Conservation (phyloP, 1,284 basidiomycete species). For the Tilletia setariae region DNA sequence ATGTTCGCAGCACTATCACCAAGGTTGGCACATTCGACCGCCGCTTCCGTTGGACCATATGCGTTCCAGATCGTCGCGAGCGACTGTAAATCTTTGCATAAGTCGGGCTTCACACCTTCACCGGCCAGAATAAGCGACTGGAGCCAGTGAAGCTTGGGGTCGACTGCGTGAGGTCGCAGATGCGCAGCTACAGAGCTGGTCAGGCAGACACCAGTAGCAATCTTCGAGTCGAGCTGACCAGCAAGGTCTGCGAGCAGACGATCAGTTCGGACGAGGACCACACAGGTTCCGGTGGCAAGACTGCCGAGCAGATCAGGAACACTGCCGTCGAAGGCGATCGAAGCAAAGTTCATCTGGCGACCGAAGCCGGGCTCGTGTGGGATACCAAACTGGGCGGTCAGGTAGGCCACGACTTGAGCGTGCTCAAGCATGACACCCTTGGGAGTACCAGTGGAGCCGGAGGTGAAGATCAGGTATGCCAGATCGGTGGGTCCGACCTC, state of each 20-base stretch:
- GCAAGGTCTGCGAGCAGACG: too few species aligned
- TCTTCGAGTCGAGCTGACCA: too few species aligned
- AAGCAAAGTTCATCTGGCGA: background rate
- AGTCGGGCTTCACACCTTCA: background rate
- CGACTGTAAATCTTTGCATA: background rate
- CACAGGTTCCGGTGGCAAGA: background rate
- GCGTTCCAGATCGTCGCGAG: background rate
- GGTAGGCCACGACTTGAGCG: too few species aligned
- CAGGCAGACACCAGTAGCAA: too few species aligned
- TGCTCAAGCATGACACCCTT: too few species aligned
- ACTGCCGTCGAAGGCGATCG: background rate
- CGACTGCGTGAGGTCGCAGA: too few species aligned
- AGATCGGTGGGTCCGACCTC: too few species aligned
- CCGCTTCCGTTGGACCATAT: slow-evolving; percentile 10
- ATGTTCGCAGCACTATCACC: background rate
- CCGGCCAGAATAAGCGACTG: background rate
- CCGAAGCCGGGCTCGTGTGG: background rate
- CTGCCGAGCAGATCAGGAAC: background rate
- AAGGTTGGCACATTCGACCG: background rate
- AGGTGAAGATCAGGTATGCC: too few species aligned
- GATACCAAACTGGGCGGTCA: too few species aligned
- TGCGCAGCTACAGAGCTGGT: too few species aligned
- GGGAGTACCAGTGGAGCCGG: too few species aligned
- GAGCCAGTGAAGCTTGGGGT: background rate
- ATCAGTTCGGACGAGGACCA: background rate